Base-by-base conservation (phyloP, 441 rosid species). In the Corymbia calophylla region DNA sequence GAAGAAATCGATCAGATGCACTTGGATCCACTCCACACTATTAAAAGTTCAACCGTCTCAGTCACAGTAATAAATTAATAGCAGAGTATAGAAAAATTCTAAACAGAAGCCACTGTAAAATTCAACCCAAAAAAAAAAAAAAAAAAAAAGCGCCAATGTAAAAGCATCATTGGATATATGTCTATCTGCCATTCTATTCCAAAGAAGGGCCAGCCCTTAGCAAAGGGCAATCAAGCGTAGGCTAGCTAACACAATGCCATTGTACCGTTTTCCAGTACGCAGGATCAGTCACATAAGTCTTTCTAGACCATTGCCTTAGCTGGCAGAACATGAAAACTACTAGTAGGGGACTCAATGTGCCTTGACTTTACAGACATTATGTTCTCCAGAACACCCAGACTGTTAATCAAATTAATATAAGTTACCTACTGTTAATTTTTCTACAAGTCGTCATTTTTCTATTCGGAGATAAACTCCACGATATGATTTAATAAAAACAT, bases 21-120 rank as follows among this genome's bases (percentile, higher is more conserved):
- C 92, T 94, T 70, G 93, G 94, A 93, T 97, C 95, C 84, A 98
- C 99, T 77, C 98, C 99, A 87, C 97, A 95, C 99, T 98, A 95
- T 88, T 55, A 93, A 73, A 70, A 58, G 86, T 88, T 81, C n/a
- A 70, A 86, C 47, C 77, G 29, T 88, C 56, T 68, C 66, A 18
- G 39, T 88, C 54, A 68, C 11, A 17, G 51, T 31, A 21, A 13
- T 32, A 17, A 82, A 23, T 9, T 23, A 85, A 25, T 6, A 29
- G 32, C 53, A 68, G 39, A 19, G 80, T 23, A 88, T 87, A 90
- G 64, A 88, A 31, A 70, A 44, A 44, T 21, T 21, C 14, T 77
- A 21, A 77, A 44, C 13, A 23, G n/a, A 70, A 73, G 51, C 82
- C 29, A 73, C 5, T 77, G 84, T 21, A 39, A 39, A 39, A 39